These are phyloP conservation scores for Talaromyces marneffei DNA, from an alignment of 2,329 filamentous ascomycete species.

Conservation along the genomic window DNA sequence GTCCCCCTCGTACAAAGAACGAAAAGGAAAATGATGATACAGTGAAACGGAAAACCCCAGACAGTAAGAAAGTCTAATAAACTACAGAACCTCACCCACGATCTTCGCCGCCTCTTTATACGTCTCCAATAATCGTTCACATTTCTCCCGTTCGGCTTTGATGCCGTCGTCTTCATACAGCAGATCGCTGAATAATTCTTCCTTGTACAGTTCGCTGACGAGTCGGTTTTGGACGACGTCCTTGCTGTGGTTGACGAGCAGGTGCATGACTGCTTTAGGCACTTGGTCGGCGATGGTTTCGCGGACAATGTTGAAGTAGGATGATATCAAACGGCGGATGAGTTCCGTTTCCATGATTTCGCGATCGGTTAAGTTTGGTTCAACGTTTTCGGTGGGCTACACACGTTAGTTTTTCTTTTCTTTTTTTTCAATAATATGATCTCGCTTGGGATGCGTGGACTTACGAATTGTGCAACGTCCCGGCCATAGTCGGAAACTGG, in stretches of 20 bases:
- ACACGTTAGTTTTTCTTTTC: constrained; percentile 7
- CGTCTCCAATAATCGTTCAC: constrained; percentile 87
- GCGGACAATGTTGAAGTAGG: constrained; percentile 98
- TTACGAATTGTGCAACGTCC: constrained; percentile 45
- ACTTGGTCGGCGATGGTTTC: constrained; percentile 99
- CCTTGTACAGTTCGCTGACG: constrained; percentile 92
- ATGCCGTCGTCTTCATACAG: constrained; percentile 96
- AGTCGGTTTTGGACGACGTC: constrained; percentile 96
- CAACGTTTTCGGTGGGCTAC: constrained; percentile 48
- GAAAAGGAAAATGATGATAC: neutral
- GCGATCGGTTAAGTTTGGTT: constrained; percentile 86
- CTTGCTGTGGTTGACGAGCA: constrained; percentile 96
- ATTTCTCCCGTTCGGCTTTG: constrained; percentile 97
- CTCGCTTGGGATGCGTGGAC: constrained; percentile 22
- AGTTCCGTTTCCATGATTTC: constrained; percentile 97
- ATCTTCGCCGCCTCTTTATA: constrained; percentile 98
- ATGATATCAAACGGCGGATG: constrained; percentile 91
- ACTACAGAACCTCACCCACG: constrained; percentile 85
- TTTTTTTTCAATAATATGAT: neutral
- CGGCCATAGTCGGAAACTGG: constrained; percentile 32
- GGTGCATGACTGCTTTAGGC: constrained; percentile 97
- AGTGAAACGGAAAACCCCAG: neutral
- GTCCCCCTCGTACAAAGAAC: neutral
- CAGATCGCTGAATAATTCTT: constrained; percentile 81
- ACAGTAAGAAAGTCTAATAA: neutral